Conservation (phyloP, 108 stramenopile genomes). For the Nannochloropsis oceanica region DNA sequence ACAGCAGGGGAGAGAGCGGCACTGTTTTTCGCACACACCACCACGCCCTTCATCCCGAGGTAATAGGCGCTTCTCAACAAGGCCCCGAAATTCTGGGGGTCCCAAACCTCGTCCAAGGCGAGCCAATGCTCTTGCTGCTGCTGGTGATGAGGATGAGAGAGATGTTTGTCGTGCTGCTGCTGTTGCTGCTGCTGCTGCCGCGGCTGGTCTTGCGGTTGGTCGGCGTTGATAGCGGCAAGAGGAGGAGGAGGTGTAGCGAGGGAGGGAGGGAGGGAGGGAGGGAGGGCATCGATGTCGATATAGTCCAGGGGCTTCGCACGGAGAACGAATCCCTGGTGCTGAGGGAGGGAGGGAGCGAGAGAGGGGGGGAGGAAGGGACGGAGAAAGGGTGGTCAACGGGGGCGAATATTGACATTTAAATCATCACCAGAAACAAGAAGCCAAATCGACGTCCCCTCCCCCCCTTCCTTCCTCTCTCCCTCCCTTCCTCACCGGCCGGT, state of each 20-base stretch:
- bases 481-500: constrained; percentile 8
- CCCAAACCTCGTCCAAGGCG: constrained; percentile 31
- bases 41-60: constrained; percentile 28
- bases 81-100: constrained; percentile 41
- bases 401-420: no score
- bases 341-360: not conserved
- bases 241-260: not conserved
- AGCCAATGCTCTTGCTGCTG: constrained; percentile 8
- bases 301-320: constrained; percentile 31
- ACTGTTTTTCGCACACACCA: constrained; percentile 33
- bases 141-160: not conserved
- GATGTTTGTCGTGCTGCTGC: no score
- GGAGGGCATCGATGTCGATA: not conserved
- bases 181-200: no score
- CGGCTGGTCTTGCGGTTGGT: not conserved
- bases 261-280: not conserved
- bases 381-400: no score
- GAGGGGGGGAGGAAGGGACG: not conserved
- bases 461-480: not conserved
- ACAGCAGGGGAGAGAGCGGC: constrained; percentile 28
- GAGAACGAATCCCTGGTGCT: constrained; percentile 37
- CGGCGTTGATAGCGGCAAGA: not conserved
- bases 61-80: constrained; percentile 29
- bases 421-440: no score
- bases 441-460: no score